phyloP scores from a whole-genome alignment of 192 early-diverging fungal species.

The Funneliformis geosporum region DNA sequence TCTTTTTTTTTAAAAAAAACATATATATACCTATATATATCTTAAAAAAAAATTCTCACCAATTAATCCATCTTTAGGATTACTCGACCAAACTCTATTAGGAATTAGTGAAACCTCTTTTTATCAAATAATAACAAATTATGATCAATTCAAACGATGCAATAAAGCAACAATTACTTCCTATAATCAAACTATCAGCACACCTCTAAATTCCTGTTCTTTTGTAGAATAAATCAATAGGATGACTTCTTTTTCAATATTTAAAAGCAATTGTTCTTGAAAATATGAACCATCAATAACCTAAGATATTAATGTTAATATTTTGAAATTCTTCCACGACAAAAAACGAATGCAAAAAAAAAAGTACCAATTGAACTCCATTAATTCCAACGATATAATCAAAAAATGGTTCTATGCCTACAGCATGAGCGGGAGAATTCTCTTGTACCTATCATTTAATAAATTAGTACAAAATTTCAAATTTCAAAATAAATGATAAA shows the following conservation, averaged over 20 bases:
- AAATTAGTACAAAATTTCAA: background rate
- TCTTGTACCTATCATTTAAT: slow-evolving; percentile 55
- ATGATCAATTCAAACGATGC: no score
- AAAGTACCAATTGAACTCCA: slow-evolving; percentile 50
- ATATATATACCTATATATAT: background rate
- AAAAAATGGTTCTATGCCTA: slow-evolving; percentile 73
- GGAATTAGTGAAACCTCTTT: slow-evolving; percentile 41
- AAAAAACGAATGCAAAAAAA: background rate
- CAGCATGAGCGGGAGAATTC: slow-evolving; percentile 64
- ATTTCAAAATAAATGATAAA: background rate
- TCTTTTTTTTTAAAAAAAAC: background rate
- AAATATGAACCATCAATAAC: slow-evolving; percentile 43
- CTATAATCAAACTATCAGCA: background rate
- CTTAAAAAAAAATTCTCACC: slow-evolving; percentile 32
- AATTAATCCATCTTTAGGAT: slow-evolving; percentile 44
- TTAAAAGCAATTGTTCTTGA: slow-evolving; percentile 46
- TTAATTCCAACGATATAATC: slow-evolving; percentile 71
- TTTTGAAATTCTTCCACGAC: background rate
- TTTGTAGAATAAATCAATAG: slow-evolving; percentile 62
- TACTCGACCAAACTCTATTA: slow-evolving; percentile 34
- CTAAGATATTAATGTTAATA: background rate
- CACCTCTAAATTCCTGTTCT: slow-evolving; percentile 55
- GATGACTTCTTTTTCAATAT: slow-evolving; percentile 49
- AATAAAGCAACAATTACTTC: no score
- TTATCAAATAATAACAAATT: background rate